phyloP scores from a whole-genome alignment of 1,284 basidiomycete genomes.

The Microbotryum lychnidis-dioicae region DNA sequence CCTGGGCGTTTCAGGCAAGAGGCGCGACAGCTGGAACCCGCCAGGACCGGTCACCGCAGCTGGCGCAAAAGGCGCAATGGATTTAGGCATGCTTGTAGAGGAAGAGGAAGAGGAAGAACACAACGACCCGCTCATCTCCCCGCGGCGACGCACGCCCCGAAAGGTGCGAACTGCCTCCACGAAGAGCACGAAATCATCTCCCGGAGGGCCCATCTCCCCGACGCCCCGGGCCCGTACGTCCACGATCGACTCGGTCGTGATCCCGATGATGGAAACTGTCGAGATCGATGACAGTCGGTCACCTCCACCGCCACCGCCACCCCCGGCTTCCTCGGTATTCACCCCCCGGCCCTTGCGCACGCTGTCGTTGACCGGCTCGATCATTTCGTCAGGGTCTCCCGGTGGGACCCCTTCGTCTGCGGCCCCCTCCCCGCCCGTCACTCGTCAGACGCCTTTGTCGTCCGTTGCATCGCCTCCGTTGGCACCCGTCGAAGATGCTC shows the following conservation, averaged over 20 bases:
- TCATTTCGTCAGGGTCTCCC: too few relatives aligned
- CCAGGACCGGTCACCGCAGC: conserved; percentile 6
- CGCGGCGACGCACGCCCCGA: conserved; percentile 12
- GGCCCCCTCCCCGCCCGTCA: not conserved
- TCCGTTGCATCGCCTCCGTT: not conserved
- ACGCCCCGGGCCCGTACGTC: not conserved
- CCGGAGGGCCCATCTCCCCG: too few relatives aligned
- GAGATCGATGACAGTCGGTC: not conserved
- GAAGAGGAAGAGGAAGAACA: conserved; percentile 30
- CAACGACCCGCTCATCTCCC: conserved; percentile 11
- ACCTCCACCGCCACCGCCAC: not conserved
- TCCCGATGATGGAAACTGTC: conserved; percentile 1
- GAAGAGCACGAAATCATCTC: too few relatives aligned
- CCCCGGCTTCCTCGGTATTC: not conserved
- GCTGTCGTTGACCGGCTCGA: not conserved
- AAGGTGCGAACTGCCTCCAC: conserved; percentile 12
- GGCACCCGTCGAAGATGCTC: not conserved
- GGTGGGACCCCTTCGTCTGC: too few relatives aligned
- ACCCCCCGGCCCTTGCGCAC: not conserved
- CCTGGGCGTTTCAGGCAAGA: conserved; percentile 12
- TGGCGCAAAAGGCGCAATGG: conserved; percentile 25
- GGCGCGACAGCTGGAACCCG: conserved; percentile 25
- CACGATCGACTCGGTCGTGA: not conserved
- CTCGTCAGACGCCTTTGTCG: conserved; percentile 1
- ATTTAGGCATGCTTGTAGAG: conserved; percentile 25